Evolutionary conservation across 306 rosid species (phyloP).

Genomic region (Phaseolus lunatus): DNA sequence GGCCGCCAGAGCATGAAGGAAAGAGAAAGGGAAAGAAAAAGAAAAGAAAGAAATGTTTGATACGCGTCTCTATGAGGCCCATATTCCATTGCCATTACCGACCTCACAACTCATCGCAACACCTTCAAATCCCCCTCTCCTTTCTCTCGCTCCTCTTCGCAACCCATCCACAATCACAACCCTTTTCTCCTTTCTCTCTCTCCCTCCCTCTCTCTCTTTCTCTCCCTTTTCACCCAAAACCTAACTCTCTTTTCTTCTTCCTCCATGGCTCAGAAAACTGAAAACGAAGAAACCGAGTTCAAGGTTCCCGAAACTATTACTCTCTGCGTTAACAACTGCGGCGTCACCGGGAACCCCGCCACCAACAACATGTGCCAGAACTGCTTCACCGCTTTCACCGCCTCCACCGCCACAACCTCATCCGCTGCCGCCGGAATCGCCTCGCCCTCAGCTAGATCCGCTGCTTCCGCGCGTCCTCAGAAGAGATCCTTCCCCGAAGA

Average conservation of each 20-base stretch:
- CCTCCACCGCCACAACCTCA: slow-evolving; percentile 22
- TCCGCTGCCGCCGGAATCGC: slow-evolving; percentile 9
- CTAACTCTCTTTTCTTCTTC: background rate
- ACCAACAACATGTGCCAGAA: slow-evolving; percentile 93
- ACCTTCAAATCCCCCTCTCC: slow-evolving; percentile 65
- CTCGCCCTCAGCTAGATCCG: slow-evolving; percentile 53
- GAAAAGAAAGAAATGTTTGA: slow-evolving; percentile 42
- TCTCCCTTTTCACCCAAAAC: background rate
- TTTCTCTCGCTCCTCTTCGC: slow-evolving; percentile 40
- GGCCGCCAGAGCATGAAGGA: background rate
- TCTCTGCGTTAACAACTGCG: slow-evolving; percentile 89
- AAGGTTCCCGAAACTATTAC: slow-evolving; percentile 75
- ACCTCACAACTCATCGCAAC: slow-evolving; percentile 48
- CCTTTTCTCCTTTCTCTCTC: background rate
- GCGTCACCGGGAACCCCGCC: slow-evolving; percentile 76
- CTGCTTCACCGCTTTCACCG: slow-evolving; percentile 66
- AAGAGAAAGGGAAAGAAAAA: background rate
- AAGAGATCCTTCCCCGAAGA: slow-evolving; percentile 44
- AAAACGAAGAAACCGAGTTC: slow-evolving; percentile 85
- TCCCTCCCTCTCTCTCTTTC: too few relatives aligned
- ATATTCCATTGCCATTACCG: slow-evolving; percentile 64
- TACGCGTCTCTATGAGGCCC: slow-evolving; percentile 90
- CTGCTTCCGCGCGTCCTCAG: slow-evolving; percentile 11
- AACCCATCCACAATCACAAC: too few relatives aligned
- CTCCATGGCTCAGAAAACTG: slow-evolving; percentile 81